Base-by-base conservation (phyloP, 1,284 basidiomycete genomes). In the Ceratobasidium sp. region DNA sequence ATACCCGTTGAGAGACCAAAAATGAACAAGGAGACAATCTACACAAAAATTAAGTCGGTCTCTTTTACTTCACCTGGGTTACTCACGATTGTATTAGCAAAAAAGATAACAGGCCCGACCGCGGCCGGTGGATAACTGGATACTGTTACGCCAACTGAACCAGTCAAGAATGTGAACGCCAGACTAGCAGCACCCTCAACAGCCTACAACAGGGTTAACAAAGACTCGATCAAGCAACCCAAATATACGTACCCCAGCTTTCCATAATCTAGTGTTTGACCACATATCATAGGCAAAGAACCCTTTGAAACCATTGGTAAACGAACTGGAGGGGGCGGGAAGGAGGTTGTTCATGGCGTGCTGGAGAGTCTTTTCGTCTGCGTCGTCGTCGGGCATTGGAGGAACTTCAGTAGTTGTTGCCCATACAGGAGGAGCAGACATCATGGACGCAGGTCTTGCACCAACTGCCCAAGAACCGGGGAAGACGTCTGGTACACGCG, bases 11-110 rank as follows among this genome's bases (percentile, higher is more conserved):
- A 79, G 48, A 79, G 66, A 38, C 74, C 78, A 61, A 61, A 79
- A 52, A 79, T 79, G 76, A 79, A 79, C 50, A 79, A 59, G 13
- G 78, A 79, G 23, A 79, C 57, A 67, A 76, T 76, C 73, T 76
- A 65, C 12, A 26, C 38, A 13, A 26, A 44, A 26, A 10, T 76
- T 54, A 74, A 61, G 6, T 50, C 15, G 40, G 5, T 38, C 42
- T 44, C 48, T 9, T 33, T 33, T 20, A 20, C 5, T 10, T 20
- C n/a, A 15, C 28, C 38, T 40, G 46, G 46, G 46, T 48, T 12
- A 3, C 73, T 57, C 42, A 77, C 78, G 33, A 70, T 65, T 20
- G 75, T 79, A 42, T 79, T 79, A 54, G 68, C 68, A 48, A 79
- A 69, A 48, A 79, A 79, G 23, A 79, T 46, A 6, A 57, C 52